Conservation (phyloP, 768 basidiomycete species). For the Stropharia rugosoannulata region DNA sequence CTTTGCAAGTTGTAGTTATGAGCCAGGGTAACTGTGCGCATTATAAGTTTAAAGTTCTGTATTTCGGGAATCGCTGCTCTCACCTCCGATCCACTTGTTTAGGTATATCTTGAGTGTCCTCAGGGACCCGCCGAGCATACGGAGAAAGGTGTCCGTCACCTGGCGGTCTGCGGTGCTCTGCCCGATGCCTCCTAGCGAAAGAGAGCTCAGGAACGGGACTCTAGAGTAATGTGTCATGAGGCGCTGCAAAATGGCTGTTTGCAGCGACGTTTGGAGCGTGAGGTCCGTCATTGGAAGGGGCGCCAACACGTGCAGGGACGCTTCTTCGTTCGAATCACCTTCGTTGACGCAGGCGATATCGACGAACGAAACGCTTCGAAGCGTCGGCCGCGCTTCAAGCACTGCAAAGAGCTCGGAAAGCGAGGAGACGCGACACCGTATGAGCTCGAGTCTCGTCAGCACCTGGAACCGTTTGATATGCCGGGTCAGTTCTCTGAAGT, state of each 20-base stretch:
- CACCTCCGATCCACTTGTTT: slow-evolving; percentile 1
- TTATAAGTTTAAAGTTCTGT: background rate
- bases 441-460: slow-evolving; percentile 1
- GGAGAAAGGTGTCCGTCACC: background rate
- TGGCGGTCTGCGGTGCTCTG: background rate
- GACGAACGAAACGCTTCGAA: background rate
- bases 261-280: slow-evolving; percentile 2
- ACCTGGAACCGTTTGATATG: background rate
- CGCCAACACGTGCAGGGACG: background rate
- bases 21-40: background rate
- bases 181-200: slow-evolving; percentile 4
- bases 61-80: background rate
- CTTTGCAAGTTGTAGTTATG: slow-evolving; percentile 1
- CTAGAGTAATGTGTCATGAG: background rate
- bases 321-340: background rate
- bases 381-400: background rate
- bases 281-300: background rate
- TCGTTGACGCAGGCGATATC: background rate
- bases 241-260: slow-evolving; percentile 3
- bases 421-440: background rate
- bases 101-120: slow-evolving; percentile 2
- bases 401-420: slow-evolving; percentile 1
- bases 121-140: background rate
- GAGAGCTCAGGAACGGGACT: background rate
- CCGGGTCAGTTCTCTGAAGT: background rate